Evolutionary conservation across 2,329 filamentous ascomycete genomes (phyloP).

Genomic region (Fonsecaea pugnacius): DNA sequence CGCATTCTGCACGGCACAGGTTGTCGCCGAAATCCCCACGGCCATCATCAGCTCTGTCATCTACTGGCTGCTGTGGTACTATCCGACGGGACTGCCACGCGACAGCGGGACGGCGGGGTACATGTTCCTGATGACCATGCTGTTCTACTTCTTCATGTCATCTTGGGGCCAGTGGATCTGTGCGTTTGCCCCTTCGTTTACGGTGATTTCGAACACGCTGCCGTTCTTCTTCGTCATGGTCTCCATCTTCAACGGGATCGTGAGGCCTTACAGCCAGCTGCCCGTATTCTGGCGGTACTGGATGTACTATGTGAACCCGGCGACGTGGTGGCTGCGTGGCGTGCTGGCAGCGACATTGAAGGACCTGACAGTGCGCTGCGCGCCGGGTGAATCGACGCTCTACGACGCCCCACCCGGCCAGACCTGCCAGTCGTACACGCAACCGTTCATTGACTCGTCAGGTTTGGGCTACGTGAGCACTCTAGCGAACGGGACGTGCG

Average conservation of each 20-base stretch:
- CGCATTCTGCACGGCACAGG: conserved; percentile 73
- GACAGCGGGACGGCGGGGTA: conserved; percentile 71
- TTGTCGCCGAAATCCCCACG: conserved; percentile 73
- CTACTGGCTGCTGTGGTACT: conserved; percentile 80
- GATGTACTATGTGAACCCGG: conserved; percentile 68
- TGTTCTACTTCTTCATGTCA: conserved; percentile 76
- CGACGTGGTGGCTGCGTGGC: conserved; percentile 73
- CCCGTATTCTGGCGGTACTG: conserved; percentile 44
- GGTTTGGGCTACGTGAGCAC: conserved; percentile 63
- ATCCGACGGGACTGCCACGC: conserved; percentile 69
- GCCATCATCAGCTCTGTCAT: conserved; percentile 67
- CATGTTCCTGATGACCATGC: conserved; percentile 75
- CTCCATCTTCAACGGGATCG: conserved; percentile 75
- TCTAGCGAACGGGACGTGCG: conserved; percentile 62
- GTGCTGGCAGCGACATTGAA: conserved; percentile 68
- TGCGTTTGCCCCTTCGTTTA: conserved; percentile 78
- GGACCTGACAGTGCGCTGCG: conserved; percentile 57
- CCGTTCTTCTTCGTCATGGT: conserved; percentile 84
- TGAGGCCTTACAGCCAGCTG: conserved; percentile 68
- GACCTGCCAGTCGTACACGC: conserved; percentile 69
- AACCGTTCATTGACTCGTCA: conserved; percentile 55
- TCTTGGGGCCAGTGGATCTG: conserved; percentile 85
- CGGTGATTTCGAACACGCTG: conserved; percentile 72
- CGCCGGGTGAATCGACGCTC: conserved; percentile 61
- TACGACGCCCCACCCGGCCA: conserved; percentile 69